Base-by-base conservation (phyloP, 345 rosid genomes). In the Lepidium aucheri region DNA sequence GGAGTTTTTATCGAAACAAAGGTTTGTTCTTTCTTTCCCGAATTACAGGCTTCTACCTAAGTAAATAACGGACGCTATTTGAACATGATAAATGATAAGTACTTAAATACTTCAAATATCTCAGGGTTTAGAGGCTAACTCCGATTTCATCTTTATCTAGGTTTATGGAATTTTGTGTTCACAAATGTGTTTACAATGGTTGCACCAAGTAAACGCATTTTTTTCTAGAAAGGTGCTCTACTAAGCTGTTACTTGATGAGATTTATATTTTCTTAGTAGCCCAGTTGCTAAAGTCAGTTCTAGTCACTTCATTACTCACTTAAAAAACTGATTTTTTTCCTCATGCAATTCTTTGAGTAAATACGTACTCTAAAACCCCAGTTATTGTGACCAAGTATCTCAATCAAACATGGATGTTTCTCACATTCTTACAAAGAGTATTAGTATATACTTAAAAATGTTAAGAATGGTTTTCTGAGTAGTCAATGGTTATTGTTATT, bases 1-100 rank as follows among this genome's bases (percentile, higher is more conserved):
- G 86, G 95, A 91, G 73, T 94, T 87, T 83, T 86, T 94, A 69
- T 91, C 96, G 18, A 80, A 81, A 53, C 83, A 83, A 68, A 86
- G 97, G 97, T 94, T 60, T 16, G 74, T 34, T 53, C 35, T 73
- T 68, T 59, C 7, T 16, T 43, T 4, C 7, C 15, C 7, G 8
- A 50, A 5, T 33, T 54, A 12, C 14, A 34, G 30, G 15, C 9
- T 17, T n/a, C 46, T 7, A 8, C 8, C 17, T 30, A 9, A 17
- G 9, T 50, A 9, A 55, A 18, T 35, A 13, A 8, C 17, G 1
- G 8, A 11, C 33, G 12, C 17, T 56, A 16, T 10, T n/a, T 3
- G 20, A 69, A 70, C 14, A 11, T 0, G 45, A 42, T 30, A 13
- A n/a, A 46, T 53, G 18, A 38, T 8, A 5, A 38, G 20, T 53